Conservation (phyloP, 2,329 filamentous ascomycete genomes). For the Cladosporium sp. region DNA sequence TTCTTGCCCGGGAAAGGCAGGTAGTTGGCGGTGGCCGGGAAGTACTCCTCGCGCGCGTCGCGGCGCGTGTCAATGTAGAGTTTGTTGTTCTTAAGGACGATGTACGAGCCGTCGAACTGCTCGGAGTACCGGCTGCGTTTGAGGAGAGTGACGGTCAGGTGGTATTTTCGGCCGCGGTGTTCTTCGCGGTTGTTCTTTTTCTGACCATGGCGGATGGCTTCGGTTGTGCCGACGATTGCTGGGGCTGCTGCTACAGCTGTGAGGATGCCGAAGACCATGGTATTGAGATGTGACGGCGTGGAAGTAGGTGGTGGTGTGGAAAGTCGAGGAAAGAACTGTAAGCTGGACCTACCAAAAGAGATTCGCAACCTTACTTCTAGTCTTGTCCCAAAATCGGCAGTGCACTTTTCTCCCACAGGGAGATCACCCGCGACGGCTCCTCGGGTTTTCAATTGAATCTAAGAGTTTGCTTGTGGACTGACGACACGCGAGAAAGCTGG, state of each 20-base stretch:
- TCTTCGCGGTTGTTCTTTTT: slow-evolving; percentile 29
- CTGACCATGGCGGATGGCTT: slow-evolving; percentile 31
- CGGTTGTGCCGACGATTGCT: slow-evolving; percentile 33
- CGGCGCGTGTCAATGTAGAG: slow-evolving; percentile 15
- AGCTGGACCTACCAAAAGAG: not conserved
- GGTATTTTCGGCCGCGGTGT: slow-evolving; percentile 28
- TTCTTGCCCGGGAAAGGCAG: slow-evolving; percentile 16
- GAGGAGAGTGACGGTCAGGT: slow-evolving; percentile 27
- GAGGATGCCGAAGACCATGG: slow-evolving; percentile 30
- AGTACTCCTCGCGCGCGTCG: slow-evolving; percentile 14
- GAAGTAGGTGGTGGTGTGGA: not conserved
- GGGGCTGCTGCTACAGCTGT: slow-evolving; percentile 30
- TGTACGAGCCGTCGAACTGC: slow-evolving; percentile 25
- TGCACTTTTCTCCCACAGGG: no score
- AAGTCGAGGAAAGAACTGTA: not conserved
- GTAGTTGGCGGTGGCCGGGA: slow-evolving; percentile 17
- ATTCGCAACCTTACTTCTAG: no score
- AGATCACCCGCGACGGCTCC: no score
- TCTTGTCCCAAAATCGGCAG: no score
- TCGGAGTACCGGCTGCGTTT: slow-evolving; percentile 22
- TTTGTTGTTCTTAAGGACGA: slow-evolving; percentile 27
- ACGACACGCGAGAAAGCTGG: no score
- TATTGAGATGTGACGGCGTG: not conserved
- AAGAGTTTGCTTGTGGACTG: not conserved
- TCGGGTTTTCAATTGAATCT: no score